Evolutionary conservation across 176 grass and related monocot species (phyloP).

Genomic region (maize (Zea mays)): DNA sequence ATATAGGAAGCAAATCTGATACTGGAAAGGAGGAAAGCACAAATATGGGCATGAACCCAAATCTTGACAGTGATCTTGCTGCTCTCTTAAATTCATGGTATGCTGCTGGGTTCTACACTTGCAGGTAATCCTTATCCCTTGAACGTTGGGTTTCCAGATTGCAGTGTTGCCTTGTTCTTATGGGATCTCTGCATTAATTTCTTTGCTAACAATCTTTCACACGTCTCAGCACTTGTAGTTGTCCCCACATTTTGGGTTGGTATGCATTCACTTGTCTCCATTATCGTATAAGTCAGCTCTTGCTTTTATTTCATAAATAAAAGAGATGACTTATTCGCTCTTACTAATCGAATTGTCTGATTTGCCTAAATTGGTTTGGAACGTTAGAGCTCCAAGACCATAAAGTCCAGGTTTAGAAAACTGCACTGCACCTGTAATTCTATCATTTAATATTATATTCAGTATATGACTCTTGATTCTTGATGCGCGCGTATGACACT

Average conservation of each 20-base stretch:
- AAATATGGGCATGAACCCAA: constrained; percentile 30
- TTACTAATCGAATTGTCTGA: background rate
- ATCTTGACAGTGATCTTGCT: constrained; percentile 58
- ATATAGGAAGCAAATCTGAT: constrained; percentile 19
- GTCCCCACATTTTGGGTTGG: background rate
- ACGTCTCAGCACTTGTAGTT: background rate
- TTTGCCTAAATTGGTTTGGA: constrained; percentile 1
- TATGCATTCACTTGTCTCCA: background rate
- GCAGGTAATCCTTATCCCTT: constrained; percentile 52
- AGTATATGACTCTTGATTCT: background rate
- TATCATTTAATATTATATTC: background rate
- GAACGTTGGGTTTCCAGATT: background rate
- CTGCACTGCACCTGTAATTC: background rate
- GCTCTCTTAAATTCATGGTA: constrained; percentile 80
- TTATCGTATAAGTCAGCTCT: background rate
- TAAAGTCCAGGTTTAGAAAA: background rate
- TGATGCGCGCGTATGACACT: background rate
- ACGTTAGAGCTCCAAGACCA: background rate
- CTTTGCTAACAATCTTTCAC: background rate
- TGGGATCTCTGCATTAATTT: background rate
- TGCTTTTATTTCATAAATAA: background rate
- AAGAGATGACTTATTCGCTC: background rate
- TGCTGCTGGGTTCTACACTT: constrained; percentile 81
- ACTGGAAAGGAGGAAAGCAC: constrained; percentile 46
- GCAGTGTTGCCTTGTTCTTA: background rate